These are phyloP conservation scores for Globisporangium megalacanthum DNA, from an alignment of 352 stramenopile species.

Conservation along the genomic window DNA sequence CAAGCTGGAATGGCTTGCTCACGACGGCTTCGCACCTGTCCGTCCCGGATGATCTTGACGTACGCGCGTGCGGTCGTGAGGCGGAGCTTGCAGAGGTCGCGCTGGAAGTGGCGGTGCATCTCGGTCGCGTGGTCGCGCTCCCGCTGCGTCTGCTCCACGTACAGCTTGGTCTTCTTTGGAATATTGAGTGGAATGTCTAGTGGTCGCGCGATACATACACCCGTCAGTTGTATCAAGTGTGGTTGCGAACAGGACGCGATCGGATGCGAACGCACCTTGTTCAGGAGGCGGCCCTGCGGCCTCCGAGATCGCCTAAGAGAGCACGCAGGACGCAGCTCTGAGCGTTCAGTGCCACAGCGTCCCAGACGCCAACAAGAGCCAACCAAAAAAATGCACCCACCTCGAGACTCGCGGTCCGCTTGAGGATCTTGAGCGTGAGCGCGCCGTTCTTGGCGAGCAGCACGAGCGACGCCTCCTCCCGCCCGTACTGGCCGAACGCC, in stretches of 20 bases:
- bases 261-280: constrained; percentile 37
- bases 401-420: constrained; percentile 78
- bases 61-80: constrained; percentile 84
- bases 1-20: neutral
- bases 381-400: constrained; percentile 1
- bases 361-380: neutral
- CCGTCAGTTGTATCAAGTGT: too few species aligned
- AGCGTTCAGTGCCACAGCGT: neutral
- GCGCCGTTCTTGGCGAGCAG: constrained; percentile 76
- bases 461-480: constrained; percentile 83
- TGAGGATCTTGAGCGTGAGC: constrained; percentile 86
- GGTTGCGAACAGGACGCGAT: too few species aligned
- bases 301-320: constrained; percentile 45
- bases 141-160: constrained; percentile 90
- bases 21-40: constrained; percentile 41
- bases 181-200: constrained; percentile 89
- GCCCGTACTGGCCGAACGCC: constrained; percentile 82
- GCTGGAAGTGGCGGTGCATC: constrained; percentile 91
- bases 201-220: too few species aligned
- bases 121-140: constrained; percentile 86
- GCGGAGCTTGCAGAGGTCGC: constrained; percentile 86
- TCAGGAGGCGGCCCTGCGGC: constrained; percentile 74
- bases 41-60: constrained; percentile 89
- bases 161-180: constrained; percentile 93
- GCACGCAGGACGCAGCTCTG: neutral